A percentile compares a stretch with the other conserved stretches of the same genome.
Evolutionary conservation across 257 asterid species (phyloP).

Genomic region (Scutellaria baicalensis): DNA sequence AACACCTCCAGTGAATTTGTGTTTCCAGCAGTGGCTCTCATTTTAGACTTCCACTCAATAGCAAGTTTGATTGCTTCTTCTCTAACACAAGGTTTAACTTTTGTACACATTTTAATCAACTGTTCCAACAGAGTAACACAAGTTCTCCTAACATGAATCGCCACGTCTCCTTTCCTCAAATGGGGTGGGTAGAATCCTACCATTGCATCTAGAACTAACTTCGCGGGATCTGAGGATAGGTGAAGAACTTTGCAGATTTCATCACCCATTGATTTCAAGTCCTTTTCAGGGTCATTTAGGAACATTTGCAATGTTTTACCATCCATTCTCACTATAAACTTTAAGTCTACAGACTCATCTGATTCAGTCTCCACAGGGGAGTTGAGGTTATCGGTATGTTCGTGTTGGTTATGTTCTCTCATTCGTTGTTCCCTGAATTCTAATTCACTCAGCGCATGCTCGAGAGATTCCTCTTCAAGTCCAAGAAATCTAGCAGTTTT

Average conservation of each 20-base stretch:
- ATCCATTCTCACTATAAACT: constrained; percentile 33
- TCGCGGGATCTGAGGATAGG: constrained; percentile 43
- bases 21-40: constrained; percentile 7
- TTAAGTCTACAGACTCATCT: constrained; percentile 23
- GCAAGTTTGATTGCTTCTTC: constrained; percentile 39
- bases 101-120: constrained; percentile 23
- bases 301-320: constrained; percentile 40
- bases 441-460: constrained; percentile 18
- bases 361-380: constrained; percentile 8
- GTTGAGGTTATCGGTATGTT: neutral
- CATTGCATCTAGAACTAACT: constrained; percentile 52
- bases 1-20: constrained; percentile 22
- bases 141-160: constrained; percentile 19
- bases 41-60: constrained; percentile 35
- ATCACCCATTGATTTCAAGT: constrained; percentile 29
- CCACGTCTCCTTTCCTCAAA: constrained; percentile 28
- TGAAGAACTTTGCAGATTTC: constrained; percentile 34
- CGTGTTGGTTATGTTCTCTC: constrained; percentile 12
- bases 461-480: constrained; percentile 19
- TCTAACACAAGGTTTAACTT: constrained; percentile 18
- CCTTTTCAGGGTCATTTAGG: constrained; percentile 33
- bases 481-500: constrained; percentile 20
- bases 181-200: constrained; percentile 45
- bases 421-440: constrained; percentile 15
- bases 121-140: constrained; percentile 40